phyloP scores from a whole-genome alignment of 106 monocot genomes.

The Platanthera zijinensis region DNA sequence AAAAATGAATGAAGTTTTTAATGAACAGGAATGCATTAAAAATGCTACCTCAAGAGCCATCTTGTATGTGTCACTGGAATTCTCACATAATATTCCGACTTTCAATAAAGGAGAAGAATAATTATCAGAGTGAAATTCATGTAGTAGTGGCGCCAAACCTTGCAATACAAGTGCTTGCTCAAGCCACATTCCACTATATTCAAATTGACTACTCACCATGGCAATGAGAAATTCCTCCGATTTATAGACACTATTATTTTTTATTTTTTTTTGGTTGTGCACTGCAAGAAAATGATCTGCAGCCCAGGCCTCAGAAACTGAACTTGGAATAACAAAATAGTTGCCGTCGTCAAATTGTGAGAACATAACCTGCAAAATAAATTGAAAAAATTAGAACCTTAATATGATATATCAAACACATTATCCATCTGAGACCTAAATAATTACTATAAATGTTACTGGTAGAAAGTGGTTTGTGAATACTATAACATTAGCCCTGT shows the following conservation, averaged over 20 bases:
- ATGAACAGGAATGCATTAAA: background rate
- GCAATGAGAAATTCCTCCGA: constrained; percentile 72
- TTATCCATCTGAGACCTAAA: background rate
- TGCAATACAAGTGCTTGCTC: constrained; percentile 81
- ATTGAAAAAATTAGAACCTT: background rate
- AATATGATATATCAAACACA: background rate
- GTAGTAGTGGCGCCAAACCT: constrained; percentile 49
- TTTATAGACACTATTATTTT: constrained; percentile 33
- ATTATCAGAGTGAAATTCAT: constrained; percentile 33
- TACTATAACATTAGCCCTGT: constrained; percentile 70
- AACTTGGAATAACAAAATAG: constrained; percentile 80
- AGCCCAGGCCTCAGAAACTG: constrained; percentile 61
- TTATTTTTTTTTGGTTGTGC: constrained; percentile 17
- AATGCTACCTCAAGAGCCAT: constrained; percentile 55
- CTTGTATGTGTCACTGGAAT: constrained; percentile 38
- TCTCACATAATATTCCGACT: constrained; percentile 46
- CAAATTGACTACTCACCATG: constrained; percentile 76
- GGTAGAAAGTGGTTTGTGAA: constrained; percentile 69
- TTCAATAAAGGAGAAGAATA: constrained; percentile 42
- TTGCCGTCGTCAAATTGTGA: constrained; percentile 78
- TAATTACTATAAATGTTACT: constrained; percentile 37
- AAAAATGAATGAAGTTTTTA: background rate
- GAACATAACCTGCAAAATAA: constrained; percentile 68
- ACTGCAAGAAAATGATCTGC: constrained; percentile 23
- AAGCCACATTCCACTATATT: constrained; percentile 70